A percentile compares a stretch with the other conserved stretches of the same genome.
Conservation (phyloP, 2,329 filamentous ascomycete species). For the Thermothelomyces thermophilus region DNA sequence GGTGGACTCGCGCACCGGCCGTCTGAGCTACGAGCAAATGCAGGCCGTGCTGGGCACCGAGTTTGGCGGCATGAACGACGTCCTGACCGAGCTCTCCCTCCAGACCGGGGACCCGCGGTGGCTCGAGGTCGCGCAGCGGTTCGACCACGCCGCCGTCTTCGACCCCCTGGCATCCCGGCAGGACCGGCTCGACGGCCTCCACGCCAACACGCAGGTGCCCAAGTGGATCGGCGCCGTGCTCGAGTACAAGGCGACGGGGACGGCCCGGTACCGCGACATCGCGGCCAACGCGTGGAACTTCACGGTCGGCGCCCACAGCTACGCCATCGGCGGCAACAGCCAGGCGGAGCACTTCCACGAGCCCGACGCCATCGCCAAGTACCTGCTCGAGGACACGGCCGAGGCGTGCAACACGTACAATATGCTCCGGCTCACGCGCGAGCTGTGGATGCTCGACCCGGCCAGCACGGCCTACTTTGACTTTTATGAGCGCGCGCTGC, state of each 20-base stretch:
- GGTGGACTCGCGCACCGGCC: slow-evolving; percentile 42
- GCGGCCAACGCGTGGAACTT: slow-evolving; percentile 45
- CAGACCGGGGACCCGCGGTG: slow-evolving; percentile 40
- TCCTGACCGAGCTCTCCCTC: slow-evolving; percentile 42
- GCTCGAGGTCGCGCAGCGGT: slow-evolving; percentile 41
- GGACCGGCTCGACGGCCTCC: slow-evolving; percentile 42
- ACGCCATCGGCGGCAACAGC: slow-evolving; percentile 49
- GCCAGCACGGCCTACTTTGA: slow-evolving; percentile 41
- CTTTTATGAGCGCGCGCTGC: slow-evolving; percentile 44
- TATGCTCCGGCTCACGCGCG: slow-evolving; percentile 49
- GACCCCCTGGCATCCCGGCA: slow-evolving; percentile 39
- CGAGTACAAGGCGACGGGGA: slow-evolving; percentile 44
- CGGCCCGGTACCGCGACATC: slow-evolving; percentile 39
- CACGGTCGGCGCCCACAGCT: slow-evolving; percentile 40
- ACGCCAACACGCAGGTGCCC: slow-evolving; percentile 48
- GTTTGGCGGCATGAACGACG: slow-evolving; percentile 49
- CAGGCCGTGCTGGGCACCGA: slow-evolving; percentile 43
- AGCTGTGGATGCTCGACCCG: slow-evolving; percentile 42
- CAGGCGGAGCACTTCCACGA: slow-evolving; percentile 46
- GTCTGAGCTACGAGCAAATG: slow-evolving; percentile 39
- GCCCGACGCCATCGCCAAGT: slow-evolving; percentile 40
- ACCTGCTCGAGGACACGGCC: slow-evolving; percentile 40
- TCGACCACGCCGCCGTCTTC: slow-evolving; percentile 43
- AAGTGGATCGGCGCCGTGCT: slow-evolving; percentile 47
- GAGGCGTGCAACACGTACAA: slow-evolving; percentile 51